phyloP scores from a whole-genome alignment of 2,329 filamentous ascomycete species.

The Diaporthe ilicicola region DNA sequence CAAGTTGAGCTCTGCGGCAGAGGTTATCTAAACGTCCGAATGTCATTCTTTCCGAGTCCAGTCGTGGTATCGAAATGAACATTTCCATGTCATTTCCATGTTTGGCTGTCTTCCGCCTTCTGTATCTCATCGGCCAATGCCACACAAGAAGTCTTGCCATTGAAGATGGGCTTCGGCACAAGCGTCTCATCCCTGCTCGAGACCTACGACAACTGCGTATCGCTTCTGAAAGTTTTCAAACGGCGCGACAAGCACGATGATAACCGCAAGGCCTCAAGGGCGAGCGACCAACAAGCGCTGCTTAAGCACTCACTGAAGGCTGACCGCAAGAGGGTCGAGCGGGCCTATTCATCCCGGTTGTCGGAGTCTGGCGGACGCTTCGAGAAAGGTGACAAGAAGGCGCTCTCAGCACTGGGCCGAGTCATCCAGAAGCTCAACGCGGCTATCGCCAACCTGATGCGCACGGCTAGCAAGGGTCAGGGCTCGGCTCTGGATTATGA shows the following conservation, averaged over 20 bases:
- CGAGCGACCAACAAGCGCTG: conserved; percentile 39
- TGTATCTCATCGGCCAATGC: neutral
- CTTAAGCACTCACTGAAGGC: conserved; percentile 49
- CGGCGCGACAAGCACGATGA: conserved; percentile 30
- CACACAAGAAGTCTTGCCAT: conserved; percentile 6
- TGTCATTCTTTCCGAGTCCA: neutral
- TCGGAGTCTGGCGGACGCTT: conserved; percentile 52
- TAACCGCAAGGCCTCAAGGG: conserved; percentile 32
- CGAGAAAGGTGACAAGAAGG: conserved; percentile 59
- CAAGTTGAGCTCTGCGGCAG: conserved; percentile 7
- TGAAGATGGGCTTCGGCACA: conserved; percentile 51
- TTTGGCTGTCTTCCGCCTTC: neutral
- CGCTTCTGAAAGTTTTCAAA: conserved; percentile 49
- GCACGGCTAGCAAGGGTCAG: conserved; percentile 44
- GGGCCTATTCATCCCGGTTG: conserved; percentile 52
- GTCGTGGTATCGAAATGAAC: neutral
- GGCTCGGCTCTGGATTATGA: conserved; percentile 52
- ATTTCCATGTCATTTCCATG: neutral
- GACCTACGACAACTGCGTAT: conserved; percentile 56
- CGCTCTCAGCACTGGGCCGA: conserved; percentile 47
- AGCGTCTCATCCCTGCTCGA: conserved; percentile 55
- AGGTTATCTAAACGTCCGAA: neutral
- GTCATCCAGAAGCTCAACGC: conserved; percentile 53
- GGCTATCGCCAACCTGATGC: conserved; percentile 51
- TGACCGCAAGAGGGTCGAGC: conserved; percentile 51